Evolutionary conservation across 768 basidiomycete genomes (phyloP), one percentile per base, ranked within the genome.

Genomic region (Fistulinella prunicolor): DNA sequence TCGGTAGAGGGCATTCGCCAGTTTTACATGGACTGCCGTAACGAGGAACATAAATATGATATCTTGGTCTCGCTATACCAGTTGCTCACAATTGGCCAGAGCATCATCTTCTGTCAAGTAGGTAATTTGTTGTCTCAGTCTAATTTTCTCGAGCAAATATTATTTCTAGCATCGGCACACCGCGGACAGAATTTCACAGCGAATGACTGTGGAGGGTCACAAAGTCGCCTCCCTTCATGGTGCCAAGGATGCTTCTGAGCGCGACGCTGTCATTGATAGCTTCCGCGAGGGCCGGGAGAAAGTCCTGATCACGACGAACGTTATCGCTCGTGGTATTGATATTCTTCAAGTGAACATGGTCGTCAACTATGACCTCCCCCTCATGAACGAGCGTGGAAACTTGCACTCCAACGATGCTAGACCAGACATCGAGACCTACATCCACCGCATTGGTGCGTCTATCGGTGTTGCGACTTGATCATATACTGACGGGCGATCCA

Each of bases 331-430:
- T 16, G 96, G 96, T 36, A 98, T 99, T 72, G 96, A 99, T 61
- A 96, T 99, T 61, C 77, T 93, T 46, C 95, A 97, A 73, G 96
- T 99, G 59, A 99, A 97, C 76, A 94, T 99, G 94, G 95, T 98
- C n/a, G 93, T 99, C 68, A 98, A 98, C 71, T 99, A 98, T 63
- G 94, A 97, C 63, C 78, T 96, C 22, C 94, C 94, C 0, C 72
- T 93, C 38, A 82, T 89, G 79, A 85, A 82, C 56, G 87, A 89
- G 59, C 82, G 86, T 13, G 69, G 58, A 46, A 67, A 63, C 56
- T 62, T 54, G 41, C 73, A 61, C 53, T 63, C 55, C 3, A 67
- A 64, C 20, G 85, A 88, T 52, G 77, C 67, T 56, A 74, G 70
- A 49, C 92, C 93, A 0, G 96, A 99, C 64, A 77, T 94, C 38